phyloP scores from a whole-genome alignment of 1,139 yeast species.

The Lodderomyces beijingensis region DNA sequence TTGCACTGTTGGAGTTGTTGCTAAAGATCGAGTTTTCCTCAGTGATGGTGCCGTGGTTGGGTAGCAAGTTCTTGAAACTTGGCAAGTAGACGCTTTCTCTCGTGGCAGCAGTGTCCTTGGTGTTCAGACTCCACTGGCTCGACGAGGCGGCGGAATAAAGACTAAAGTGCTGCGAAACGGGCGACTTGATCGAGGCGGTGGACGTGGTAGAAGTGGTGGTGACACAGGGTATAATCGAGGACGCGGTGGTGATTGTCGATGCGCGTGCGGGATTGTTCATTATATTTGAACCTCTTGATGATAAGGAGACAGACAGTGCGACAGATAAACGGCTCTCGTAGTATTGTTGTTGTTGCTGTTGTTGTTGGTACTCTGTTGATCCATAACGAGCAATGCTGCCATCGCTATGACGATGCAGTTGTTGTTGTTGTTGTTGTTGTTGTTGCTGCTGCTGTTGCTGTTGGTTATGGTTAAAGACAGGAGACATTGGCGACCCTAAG shows the following conservation, averaged over 20 bases:
- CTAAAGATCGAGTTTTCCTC: conserved; percentile 1
- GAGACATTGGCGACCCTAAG: conserved; percentile 38
- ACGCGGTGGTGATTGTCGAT: neutral
- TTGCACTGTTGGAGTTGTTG: too few relatives aligned
- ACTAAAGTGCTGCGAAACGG: conserved; percentile 9
- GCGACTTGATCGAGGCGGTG: conserved; percentile 7
- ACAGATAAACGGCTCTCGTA: neutral
- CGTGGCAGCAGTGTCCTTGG: too few relatives aligned
- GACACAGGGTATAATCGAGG: neutral
- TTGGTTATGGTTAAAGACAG: conserved; percentile 27
- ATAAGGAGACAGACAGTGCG: too few relatives aligned
- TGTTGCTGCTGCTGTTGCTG: conserved; percentile 3
- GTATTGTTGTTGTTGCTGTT: conserved; percentile 1
- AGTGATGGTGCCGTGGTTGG: neutral
- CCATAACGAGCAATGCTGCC: neutral
- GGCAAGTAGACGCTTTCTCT: conserved; percentile 1
- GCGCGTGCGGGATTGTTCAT: neutral
- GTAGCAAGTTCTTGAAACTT: conserved; percentile 3
- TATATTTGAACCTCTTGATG: too few relatives aligned
- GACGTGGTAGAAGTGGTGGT: neutral
- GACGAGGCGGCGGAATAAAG: conserved; percentile 5
- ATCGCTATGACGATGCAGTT: neutral
- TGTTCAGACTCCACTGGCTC: conserved; percentile 1
- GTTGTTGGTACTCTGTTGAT: neutral
- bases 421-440: conserved; percentile 1